A percentile compares a stretch with the other conserved stretches of the same genome.
Conservation (phyloP, 2,329 filamentous ascomycete species). For the Monilinia fructigena region DNA sequence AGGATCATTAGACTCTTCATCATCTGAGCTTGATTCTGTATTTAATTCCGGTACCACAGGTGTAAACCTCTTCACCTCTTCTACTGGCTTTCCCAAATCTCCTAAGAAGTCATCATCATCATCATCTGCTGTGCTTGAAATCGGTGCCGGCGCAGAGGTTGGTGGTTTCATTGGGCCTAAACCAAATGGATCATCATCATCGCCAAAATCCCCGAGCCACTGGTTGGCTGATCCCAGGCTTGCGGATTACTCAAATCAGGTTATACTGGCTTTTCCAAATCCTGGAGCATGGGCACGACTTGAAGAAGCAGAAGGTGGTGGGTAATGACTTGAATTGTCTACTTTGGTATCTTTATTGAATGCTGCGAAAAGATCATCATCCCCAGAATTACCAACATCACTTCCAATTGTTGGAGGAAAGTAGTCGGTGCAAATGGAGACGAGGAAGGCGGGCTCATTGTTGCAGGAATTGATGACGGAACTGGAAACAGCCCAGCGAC, state of each 20-base stretch:
- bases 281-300: constrained; percentile 46
- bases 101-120: constrained; percentile 67
- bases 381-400: constrained; percentile 42
- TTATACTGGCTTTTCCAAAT: constrained; percentile 40
- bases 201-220: constrained; percentile 43
- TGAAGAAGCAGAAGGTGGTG: constrained; percentile 49
- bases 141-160: constrained; percentile 35
- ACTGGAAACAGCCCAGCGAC: constrained; percentile 47
- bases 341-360: constrained; percentile 67
- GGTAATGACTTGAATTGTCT: constrained; percentile 64
- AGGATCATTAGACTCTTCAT: constrained; percentile 51
- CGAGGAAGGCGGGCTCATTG: constrained; percentile 42
- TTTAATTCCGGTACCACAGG: constrained; percentile 34
- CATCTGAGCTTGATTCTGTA: constrained; percentile 29
- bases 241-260: constrained; percentile 54
- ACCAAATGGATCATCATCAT: constrained; percentile 86
- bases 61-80: constrained; percentile 55
- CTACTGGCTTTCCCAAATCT: constrained; percentile 62
- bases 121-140: constrained; percentile 48
- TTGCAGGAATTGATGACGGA: constrained; percentile 49
- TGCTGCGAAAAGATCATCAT: constrained; percentile 65
- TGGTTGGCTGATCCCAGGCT: constrained; percentile 48
- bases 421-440: constrained; percentile 35
- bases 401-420: constrained; percentile 45
- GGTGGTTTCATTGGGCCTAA: constrained; percentile 57